Conservation (phyloP, 352 stramenopile species). For the Phytophthora chlamydospora region DNA sequence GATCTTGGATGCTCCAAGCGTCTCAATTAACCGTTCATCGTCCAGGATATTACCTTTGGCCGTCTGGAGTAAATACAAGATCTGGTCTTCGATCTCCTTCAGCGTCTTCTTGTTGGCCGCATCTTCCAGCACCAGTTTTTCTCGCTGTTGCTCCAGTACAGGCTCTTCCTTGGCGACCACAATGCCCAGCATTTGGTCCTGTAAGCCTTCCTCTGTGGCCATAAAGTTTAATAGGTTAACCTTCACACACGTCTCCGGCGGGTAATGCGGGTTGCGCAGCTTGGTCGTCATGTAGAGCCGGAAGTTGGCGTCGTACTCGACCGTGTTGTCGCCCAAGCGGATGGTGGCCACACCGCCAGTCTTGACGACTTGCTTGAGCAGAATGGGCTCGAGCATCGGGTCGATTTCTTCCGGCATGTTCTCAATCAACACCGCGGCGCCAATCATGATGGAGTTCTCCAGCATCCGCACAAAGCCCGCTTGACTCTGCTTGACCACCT, state of each 20-base stretch:
- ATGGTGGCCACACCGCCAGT: slow-evolving; percentile 91
- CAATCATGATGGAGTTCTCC: slow-evolving; percentile 96
- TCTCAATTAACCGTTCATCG: slow-evolving; percentile 95
- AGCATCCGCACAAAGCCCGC: slow-evolving; percentile 94
- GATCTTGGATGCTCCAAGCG: slow-evolving; percentile 92
- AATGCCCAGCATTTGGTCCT: slow-evolving; percentile 97
- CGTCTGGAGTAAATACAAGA: slow-evolving; percentile 92
- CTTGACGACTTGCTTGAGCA: slow-evolving; percentile 94
- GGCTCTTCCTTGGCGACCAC: slow-evolving; percentile 94
- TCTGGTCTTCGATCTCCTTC: slow-evolving; percentile 97
- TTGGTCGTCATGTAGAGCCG: slow-evolving; percentile 96
- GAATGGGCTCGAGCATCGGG: slow-evolving; percentile 93
- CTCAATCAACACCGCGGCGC: slow-evolving; percentile 92
- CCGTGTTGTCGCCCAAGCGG: slow-evolving; percentile 92
- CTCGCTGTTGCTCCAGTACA: slow-evolving; percentile 91
- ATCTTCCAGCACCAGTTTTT: slow-evolving; percentile 95
- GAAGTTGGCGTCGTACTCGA: slow-evolving; percentile 95
- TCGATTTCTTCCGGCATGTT: slow-evolving; percentile 95
- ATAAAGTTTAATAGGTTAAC: slow-evolving; percentile 98
- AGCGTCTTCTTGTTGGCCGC: slow-evolving; percentile 94
- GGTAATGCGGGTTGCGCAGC: slow-evolving; percentile 94
- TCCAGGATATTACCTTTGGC: slow-evolving; percentile 96
- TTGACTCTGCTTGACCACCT: slow-evolving; percentile 95
- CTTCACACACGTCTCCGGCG: slow-evolving; percentile 95
- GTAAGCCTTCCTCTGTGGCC: slow-evolving; percentile 93